Conservation (phyloP, 257 asterid species). For the Solanum megistacrolobum region DNA sequence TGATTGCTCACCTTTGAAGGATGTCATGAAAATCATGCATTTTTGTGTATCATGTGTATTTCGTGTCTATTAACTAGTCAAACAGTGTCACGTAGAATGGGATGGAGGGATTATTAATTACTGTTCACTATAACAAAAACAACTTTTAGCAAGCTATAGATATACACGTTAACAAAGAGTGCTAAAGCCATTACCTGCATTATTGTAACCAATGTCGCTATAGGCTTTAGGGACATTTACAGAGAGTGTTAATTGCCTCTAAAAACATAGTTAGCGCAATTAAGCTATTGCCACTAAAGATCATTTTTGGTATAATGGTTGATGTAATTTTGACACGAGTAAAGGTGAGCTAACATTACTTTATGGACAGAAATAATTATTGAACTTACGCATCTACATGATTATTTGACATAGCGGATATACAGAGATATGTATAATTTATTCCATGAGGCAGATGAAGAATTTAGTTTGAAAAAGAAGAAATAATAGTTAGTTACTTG, state of each 20-base stretch:
- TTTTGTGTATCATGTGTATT: not conserved
- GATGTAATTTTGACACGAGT: not conserved
- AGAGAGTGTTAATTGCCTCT: no score
- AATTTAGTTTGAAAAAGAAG: not conserved
- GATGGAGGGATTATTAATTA: not conserved
- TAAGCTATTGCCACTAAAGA: no score
- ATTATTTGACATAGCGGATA: not conserved
- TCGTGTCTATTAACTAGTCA: not conserved
- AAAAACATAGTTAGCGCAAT: no score
- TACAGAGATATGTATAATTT: not conserved
- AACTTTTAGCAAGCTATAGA: no score
- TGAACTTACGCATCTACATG: not conserved
- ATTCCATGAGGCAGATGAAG: not conserved
- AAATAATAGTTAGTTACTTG: not conserved
- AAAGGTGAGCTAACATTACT: not conserved
- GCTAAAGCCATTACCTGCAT: no score
- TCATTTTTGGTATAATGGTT: no score
- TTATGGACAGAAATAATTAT: not conserved
- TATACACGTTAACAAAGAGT: no score
- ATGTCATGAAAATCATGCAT: not conserved
- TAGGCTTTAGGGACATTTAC: no score
- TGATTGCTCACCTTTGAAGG: no score
- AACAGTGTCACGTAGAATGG: not conserved
- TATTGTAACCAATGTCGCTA: no score
- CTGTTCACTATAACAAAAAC: not conserved